Conservation (phyloP, 164 flowering plant genomes). For the Aristolochia contorta region DNA sequence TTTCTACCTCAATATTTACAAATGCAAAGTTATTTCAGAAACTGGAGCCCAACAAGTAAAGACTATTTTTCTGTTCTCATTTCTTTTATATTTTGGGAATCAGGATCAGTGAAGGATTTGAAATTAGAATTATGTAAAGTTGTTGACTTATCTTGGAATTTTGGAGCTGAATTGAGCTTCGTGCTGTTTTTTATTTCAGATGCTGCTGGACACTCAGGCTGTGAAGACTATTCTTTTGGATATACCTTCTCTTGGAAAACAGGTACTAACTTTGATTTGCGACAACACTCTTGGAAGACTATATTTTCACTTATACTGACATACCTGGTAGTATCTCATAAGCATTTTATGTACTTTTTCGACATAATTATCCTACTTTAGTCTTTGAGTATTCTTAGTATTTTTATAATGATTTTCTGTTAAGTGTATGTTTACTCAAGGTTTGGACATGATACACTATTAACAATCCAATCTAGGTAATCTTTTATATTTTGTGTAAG, state of each 20-base stretch:
- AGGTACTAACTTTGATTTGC: slow-evolving; percentile 27
- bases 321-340: too few species aligned
- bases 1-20: slow-evolving; percentile 83
- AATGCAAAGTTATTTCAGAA: slow-evolving; percentile 93
- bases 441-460: background rate
- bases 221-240: slow-evolving; percentile 92
- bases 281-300: background rate
- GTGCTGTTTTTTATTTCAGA: slow-evolving; percentile 34
- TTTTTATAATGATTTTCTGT: background rate
- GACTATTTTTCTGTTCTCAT: background rate
- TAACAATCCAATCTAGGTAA: too few species aligned
- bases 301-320: background rate
- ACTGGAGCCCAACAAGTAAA: slow-evolving; percentile 97
- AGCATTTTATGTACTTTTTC: background rate
- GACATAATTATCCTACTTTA: background rate
- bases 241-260: slow-evolving; percentile 82
- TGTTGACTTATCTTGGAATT: too few species aligned
- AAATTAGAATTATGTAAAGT: too few species aligned
- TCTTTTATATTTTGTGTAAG: background rate
- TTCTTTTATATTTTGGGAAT: too few species aligned
- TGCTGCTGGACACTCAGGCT: slow-evolving; percentile 96
- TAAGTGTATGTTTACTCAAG: background rate
- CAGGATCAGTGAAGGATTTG: too few species aligned
- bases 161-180: too few species aligned
- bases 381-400: background rate